Conservation (phyloP, 257 asterid species). For the Nicotiana paniculata region DNA sequence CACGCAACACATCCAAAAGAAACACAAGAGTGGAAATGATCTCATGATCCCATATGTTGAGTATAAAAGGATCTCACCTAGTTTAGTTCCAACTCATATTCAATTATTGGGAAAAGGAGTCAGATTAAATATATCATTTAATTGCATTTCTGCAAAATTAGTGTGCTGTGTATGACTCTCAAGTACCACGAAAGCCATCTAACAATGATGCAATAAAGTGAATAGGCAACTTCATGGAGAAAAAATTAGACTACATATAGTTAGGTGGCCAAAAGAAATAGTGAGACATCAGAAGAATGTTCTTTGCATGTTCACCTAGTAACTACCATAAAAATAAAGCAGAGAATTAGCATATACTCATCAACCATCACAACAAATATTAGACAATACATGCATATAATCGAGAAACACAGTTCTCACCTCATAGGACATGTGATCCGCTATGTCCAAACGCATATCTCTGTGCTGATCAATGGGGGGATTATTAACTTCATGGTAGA, state of each 20-base stretch:
- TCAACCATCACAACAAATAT: background rate
- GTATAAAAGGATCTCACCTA: too few species aligned
- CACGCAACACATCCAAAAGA: too few species aligned
- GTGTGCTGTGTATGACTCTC: background rate
- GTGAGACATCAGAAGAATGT: too few species aligned
- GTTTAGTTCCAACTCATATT: background rate
- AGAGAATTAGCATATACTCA: background rate
- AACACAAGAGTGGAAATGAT: too few species aligned
- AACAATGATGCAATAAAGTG: background rate
- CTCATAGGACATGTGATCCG: constrained; percentile 74
- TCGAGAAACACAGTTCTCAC: constrained; percentile 22
- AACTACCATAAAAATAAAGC: background rate
- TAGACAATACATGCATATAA: background rate
- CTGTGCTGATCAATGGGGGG: constrained; percentile 57
- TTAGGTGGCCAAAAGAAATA: too few species aligned
- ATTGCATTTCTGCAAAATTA: background rate
- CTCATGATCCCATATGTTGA: too few species aligned
- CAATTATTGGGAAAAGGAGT: background rate
- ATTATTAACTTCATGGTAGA: constrained; percentile 51
- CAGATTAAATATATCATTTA: background rate
- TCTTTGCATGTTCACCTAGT: background rate
- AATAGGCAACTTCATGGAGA: too few species aligned
- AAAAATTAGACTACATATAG: too few species aligned
- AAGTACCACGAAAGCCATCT: background rate
- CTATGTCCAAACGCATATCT: constrained; percentile 50